A percentile compares a stretch with the other conserved stretches of the same genome.
Evolutionary conservation across 164 flowering plant species (phyloP).

Genomic region (Vitis rupestris): DNA sequence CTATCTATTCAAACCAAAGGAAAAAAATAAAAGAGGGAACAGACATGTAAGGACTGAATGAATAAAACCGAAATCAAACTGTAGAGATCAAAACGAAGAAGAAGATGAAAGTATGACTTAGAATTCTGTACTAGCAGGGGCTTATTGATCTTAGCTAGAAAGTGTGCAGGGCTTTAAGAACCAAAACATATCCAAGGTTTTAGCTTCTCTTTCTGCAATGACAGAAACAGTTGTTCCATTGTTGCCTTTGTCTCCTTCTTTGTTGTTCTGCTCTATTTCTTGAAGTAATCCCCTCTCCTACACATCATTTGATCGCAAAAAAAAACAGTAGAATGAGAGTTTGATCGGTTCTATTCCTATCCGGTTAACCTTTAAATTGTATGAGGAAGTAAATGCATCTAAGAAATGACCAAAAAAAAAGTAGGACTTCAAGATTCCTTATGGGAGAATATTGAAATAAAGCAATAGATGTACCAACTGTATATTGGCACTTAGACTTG

Average conservation of each 20-base stretch:
- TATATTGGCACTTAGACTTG: too few relatives aligned
- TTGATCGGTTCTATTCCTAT: not conserved
- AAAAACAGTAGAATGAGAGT: not conserved
- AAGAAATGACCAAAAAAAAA: too few relatives aligned
- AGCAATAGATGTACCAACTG: too few relatives aligned
- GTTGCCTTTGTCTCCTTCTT: conserved; percentile 21
- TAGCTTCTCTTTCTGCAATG: conserved; percentile 30
- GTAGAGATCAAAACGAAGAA: not conserved
- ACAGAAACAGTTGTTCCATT: conserved; percentile 8
- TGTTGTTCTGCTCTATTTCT: conserved; percentile 33
- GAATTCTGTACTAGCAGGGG: not conserved
- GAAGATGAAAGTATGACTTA: conserved; percentile 14
- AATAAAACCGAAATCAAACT: not conserved
- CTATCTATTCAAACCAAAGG: conserved; percentile 7
- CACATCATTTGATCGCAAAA: not conserved
- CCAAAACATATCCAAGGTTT: conserved; percentile 61
- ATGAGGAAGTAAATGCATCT: too few relatives aligned
- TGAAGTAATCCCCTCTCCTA: conserved; percentile 53
- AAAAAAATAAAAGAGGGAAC: conserved; percentile 2
- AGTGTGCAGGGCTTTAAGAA: conserved; percentile 76
- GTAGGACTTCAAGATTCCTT: too few relatives aligned
- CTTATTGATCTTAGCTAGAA: conserved; percentile 18
- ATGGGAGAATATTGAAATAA: too few relatives aligned
- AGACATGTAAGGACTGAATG: not conserved
- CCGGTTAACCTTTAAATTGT: not conserved